Percentiles rank a stretch among this genome's conserved stretches.
Conservation (phyloP, 192 early-diverging fungal species). For the Pilaira anomala region DNA sequence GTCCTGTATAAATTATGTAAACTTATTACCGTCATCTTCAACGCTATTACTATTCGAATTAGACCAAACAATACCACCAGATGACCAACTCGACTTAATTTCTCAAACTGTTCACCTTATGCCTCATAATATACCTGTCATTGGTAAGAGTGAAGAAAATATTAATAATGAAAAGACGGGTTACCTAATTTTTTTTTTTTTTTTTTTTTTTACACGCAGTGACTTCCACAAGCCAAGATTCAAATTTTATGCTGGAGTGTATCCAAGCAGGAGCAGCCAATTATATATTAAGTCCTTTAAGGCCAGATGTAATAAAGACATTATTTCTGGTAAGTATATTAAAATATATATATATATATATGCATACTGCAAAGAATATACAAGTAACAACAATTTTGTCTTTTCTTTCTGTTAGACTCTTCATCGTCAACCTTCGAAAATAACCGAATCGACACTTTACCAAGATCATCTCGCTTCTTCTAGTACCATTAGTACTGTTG, state of each 20-base stretch:
- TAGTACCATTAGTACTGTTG: slow-evolving; percentile 17
- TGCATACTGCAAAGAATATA: background rate
- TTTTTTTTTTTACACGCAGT: slow-evolving; percentile 11
- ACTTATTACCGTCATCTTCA: slow-evolving; percentile 12
- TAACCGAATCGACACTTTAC: slow-evolving; percentile 9
- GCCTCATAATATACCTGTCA: slow-evolving; percentile 7
- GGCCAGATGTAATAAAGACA: slow-evolving; percentile 32
- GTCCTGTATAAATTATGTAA: slow-evolving; percentile 14
- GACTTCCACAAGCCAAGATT: slow-evolving; percentile 14
- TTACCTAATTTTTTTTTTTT: background rate
- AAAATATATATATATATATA: background rate
- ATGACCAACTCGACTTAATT: slow-evolving; percentile 4
- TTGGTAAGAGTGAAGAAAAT: slow-evolving; percentile 9
- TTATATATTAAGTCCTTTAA: slow-evolving; percentile 31
- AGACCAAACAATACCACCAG: slow-evolving; percentile 1
- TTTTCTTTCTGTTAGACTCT: background rate
- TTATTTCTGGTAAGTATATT: slow-evolving; percentile 28
- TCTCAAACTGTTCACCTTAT: slow-evolving; percentile 4
- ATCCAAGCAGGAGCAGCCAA: slow-evolving; percentile 34
- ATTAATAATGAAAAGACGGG: background rate
- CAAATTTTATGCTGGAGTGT: slow-evolving; percentile 34
- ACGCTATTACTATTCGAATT: slow-evolving; percentile 10
- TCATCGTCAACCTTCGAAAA: slow-evolving; percentile 1
- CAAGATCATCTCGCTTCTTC: slow-evolving; percentile 10
- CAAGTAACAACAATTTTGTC: background rate